Base-by-base conservation (phyloP, 495 filamentous ascomycete species). In the Xanthoparmelia taractica region DNA sequence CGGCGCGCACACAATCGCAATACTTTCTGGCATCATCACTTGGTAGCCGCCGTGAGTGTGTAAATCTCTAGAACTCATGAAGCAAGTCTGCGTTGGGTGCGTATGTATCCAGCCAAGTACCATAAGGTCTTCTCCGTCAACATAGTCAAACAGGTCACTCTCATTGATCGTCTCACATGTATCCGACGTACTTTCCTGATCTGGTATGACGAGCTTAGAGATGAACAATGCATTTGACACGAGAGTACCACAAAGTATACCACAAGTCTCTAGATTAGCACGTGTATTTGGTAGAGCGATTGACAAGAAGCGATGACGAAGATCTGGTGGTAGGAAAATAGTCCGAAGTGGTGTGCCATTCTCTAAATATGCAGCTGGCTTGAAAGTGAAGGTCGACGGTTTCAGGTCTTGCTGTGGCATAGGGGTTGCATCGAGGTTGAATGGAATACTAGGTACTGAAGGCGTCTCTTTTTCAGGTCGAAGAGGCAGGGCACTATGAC, bases 31-130 rank as follows among this genome's bases (percentile, higher is more conserved):
- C 72, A 97, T 80, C 91, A 94, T 95, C 33, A 90, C 82, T 73
- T 98, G 94, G 73, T 96, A 97, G 25, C 90, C 91, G 37, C 82
- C 82, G 69, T 97, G 94, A 0, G 95, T 98, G 68, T 98, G 94
- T 65, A 96, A 69, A 71, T 98, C 94, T 40, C 92, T 80, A 38
- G 87, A 92, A 74, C 91, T 96, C 90, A 98, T 94, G 72, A 98
- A 98, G 72, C 94, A 98, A 2, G 91, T 96, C 76, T 98, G 95
- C 0, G 86, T 89, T 0, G 94, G 94, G 72, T 98, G 94, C 0
- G 94, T 98, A 72, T 98, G 94, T 62, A 98, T 98, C 94, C 94
- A 98, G 60, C 94, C 94, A 12, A 97, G 80, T 64, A 94, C 85
- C 75, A 97, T 86, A 45, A 97, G 71, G 52, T 96, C 89, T 68